Evolutionary conservation across 2,329 filamentous ascomycete species (phyloP).

Genomic region (Penicillium sp.): DNA sequence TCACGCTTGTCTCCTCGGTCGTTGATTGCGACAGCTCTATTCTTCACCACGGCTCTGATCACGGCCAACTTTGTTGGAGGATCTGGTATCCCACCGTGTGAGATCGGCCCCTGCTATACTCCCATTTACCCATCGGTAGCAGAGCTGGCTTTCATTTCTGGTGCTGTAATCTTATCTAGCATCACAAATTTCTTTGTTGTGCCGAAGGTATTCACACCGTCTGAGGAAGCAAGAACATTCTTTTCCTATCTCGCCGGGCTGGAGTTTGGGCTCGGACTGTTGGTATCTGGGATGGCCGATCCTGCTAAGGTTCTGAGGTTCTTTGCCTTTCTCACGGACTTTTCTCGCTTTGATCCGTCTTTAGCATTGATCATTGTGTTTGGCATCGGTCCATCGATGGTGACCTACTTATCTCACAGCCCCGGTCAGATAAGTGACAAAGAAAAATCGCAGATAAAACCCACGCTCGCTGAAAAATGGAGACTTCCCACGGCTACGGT

Average conservation of each 20-base stretch:
- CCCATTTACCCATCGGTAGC: slow-evolving; percentile 43
- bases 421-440: slow-evolving; percentile 28
- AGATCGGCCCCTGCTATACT: slow-evolving; percentile 47
- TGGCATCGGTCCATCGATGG: slow-evolving; percentile 49
- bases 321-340: slow-evolving; percentile 46
- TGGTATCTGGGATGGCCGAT: slow-evolving; percentile 53
- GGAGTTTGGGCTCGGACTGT: slow-evolving; percentile 52
- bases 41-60: slow-evolving; percentile 46
- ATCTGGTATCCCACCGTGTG: slow-evolving; percentile 43
- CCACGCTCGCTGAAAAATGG: slow-evolving; percentile 44
- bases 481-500: slow-evolving; percentile 47
- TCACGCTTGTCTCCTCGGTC: slow-evolving; percentile 52
- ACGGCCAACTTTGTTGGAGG: slow-evolving; percentile 41
- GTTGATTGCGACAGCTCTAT: slow-evolving; percentile 46
- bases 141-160: slow-evolving; percentile 37
- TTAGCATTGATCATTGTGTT: slow-evolving; percentile 51
- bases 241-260: slow-evolving; percentile 50
- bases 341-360: slow-evolving; percentile 51
- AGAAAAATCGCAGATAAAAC: slow-evolving; percentile 30
- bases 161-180: slow-evolving; percentile 29
- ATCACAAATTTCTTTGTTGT: slow-evolving; percentile 37
- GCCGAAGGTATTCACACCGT: slow-evolving; percentile 29
- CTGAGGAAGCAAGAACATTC: slow-evolving; percentile 32
- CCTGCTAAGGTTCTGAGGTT: slow-evolving; percentile 53
- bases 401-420: slow-evolving; percentile 32